Conservation (phyloP, 805 yeast species). For the Lachancea waltii region DNA sequence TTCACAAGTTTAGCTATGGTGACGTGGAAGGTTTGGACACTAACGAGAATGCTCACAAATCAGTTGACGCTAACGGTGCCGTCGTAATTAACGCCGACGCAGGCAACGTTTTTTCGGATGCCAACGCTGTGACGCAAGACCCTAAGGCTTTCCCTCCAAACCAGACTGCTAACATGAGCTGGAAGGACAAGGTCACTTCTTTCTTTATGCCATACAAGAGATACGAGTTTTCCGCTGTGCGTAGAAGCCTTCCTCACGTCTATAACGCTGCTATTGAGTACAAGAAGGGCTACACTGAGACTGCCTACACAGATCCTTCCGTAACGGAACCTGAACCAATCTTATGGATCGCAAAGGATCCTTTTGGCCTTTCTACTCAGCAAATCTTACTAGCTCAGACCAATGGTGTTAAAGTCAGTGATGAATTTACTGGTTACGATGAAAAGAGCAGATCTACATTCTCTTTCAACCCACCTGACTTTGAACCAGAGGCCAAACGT, state of each 20-base stretch:
- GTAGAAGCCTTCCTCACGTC: constrained; percentile 34
- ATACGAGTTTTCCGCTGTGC: constrained; percentile 41
- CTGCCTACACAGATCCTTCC: constrained; percentile 29
- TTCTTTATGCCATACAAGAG: constrained; percentile 43
- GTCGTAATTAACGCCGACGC: constrained; percentile 20
- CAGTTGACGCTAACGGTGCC: constrained; percentile 13
- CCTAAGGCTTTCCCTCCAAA: constrained; percentile 26
- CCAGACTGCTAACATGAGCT: constrained; percentile 13
- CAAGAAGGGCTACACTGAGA: constrained; percentile 26
- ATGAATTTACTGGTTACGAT: constrained; percentile 50
- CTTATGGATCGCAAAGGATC: constrained; percentile 67
- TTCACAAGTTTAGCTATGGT: constrained; percentile 21
- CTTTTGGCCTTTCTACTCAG: constrained; percentile 56
- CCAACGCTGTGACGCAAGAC: constrained; percentile 16
- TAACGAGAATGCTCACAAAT: constrained; percentile 4
- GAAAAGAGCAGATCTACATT: constrained; percentile 50
- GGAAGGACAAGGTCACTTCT: constrained; percentile 22
- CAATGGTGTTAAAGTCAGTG: constrained; percentile 45
- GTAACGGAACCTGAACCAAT: constrained; percentile 39
- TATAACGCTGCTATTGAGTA: constrained; percentile 33
- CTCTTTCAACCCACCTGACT: constrained; percentile 66
- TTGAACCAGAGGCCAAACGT: constrained; percentile 34
- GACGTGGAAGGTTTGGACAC: constrained; percentile 18
- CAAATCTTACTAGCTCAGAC: constrained; percentile 53
- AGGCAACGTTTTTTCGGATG: constrained; percentile 23